Evolutionary conservation across 129 eudicot species (phyloP).

Genomic region (Flaveria sonorensis): DNA sequence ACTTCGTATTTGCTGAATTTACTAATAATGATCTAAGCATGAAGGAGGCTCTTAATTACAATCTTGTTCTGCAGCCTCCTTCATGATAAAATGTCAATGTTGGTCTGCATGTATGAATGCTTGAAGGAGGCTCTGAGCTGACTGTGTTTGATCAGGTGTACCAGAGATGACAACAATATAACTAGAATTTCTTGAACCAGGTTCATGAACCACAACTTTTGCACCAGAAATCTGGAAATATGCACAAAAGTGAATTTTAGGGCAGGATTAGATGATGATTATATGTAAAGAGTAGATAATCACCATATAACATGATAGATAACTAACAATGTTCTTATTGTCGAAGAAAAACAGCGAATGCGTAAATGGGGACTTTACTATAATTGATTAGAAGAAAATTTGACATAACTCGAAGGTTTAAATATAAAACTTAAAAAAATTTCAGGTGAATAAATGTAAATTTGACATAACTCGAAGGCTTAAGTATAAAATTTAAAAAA

Average conservation of each 20-base stretch:
- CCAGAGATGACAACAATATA: constrained; percentile 67
- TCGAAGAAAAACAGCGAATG: no score
- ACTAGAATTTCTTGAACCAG: constrained; percentile 47
- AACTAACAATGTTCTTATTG: not conserved
- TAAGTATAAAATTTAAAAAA: no score
- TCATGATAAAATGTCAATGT: constrained; percentile 18
- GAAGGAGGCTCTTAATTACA: constrained; percentile 14
- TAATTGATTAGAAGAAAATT: no score
- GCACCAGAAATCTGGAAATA: constrained; percentile 80
- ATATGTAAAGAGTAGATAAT: not conserved
- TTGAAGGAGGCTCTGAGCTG: constrained; percentile 85
- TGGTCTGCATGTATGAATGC: constrained; percentile 70
- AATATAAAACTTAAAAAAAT: no score
- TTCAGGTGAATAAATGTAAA: no score
- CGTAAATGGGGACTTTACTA: no score
- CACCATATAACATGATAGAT: not conserved
- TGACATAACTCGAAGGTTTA: no score
- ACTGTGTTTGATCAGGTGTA: constrained; percentile 67
- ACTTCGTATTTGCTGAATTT: constrained; percentile 4
- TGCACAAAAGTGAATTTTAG: not conserved
- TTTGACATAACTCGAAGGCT: no score
- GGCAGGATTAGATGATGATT: constrained; percentile 16
- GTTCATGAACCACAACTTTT: constrained; percentile 55
- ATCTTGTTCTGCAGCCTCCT: not conserved
- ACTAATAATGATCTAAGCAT: not conserved